Base-by-base conservation (phyloP, 2,329 filamentous ascomycete species). In the Trichothecium roseum region DNA sequence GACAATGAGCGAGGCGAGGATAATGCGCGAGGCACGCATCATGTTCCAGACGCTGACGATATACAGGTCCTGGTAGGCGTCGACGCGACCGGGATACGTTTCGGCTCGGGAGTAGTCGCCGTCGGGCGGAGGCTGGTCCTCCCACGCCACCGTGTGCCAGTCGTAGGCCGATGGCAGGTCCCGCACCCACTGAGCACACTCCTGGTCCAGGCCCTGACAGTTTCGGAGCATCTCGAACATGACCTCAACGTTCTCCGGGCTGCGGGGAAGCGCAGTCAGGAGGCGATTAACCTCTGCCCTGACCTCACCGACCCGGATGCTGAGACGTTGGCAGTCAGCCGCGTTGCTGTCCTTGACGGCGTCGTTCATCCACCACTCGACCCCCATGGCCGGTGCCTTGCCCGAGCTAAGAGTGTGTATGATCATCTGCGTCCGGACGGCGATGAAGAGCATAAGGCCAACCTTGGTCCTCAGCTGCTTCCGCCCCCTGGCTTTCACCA, bases 381-480 rank as follows among this genome's bases (percentile, higher is more conserved):
- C 55, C 9, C 69, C 70, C 63, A 74, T 68, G 18, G 57, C 50
- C 0, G 73, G 71, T 1, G 64, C 45, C 34, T 68, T 73, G 22
- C 66, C 67, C 1, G 68, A 63, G 9, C 65, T 68, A 16, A 78
- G 57, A 15, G 69, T 68, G 42, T 76, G 69, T 35, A 78, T 69
- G 54, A 74, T 70, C 66, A 78, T 76, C 43, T 78, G 72, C 2
- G 68, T 72, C 38, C 75, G 62, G 13, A 79, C 74, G 7, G 69
- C 68, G 33, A 73, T 62, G 47, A 79, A 79, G 12, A 80, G 60
- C 37, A 66, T 60, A 22, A 69, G 50, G 1, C 74, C 75, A 3
- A 62, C 56, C 49, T 65, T 68, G 12, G 69, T 74, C 29, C 59
- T 57, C 8, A 75, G 49, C 45, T 76, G 72, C 42, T 69, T 66